Evolutionary conservation across 2,329 filamentous ascomycete genomes (phyloP).

Genomic region (Neoscytalidium dimidiatum): DNA sequence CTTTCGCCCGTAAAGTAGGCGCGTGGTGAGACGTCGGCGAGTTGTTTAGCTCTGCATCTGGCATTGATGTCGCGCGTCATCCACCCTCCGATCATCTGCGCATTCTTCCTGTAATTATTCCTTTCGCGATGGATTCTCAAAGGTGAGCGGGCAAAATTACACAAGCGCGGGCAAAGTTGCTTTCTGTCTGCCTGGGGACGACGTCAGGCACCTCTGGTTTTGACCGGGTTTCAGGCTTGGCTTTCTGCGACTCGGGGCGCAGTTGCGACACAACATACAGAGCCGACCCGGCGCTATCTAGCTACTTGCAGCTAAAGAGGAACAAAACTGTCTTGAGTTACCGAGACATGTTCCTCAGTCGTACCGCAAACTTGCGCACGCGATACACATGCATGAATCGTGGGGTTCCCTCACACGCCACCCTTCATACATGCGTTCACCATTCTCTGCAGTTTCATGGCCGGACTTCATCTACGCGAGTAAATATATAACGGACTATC

Average conservation of each 20-base stretch:
- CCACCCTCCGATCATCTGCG: neutral
- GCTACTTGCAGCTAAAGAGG: neutral
- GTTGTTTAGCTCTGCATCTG: neutral
- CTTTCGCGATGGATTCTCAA: neutral
- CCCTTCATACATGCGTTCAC: neutral
- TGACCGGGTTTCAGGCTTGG: constrained; percentile 5
- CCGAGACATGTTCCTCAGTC: neutral
- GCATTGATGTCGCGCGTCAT: neutral
- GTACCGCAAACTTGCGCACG: neutral
- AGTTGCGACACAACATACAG: neutral
- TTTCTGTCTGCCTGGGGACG: neutral
- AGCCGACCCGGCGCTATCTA: neutral
- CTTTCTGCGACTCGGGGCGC: neutral
- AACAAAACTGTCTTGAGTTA: neutral
- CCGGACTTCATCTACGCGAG: neutral
- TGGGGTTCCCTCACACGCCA: neutral
- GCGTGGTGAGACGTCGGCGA: neutral
- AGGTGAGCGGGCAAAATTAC: neutral
- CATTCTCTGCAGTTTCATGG: neutral
- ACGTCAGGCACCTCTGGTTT: neutral
- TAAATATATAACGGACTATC: no score
- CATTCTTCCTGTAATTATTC: neutral
- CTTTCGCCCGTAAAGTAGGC: neutral
- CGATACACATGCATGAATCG: neutral
- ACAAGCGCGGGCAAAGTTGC: neutral